phyloP scores from a whole-genome alignment of 345 rosid genomes.

The Euphorbia lathyris region DNA sequence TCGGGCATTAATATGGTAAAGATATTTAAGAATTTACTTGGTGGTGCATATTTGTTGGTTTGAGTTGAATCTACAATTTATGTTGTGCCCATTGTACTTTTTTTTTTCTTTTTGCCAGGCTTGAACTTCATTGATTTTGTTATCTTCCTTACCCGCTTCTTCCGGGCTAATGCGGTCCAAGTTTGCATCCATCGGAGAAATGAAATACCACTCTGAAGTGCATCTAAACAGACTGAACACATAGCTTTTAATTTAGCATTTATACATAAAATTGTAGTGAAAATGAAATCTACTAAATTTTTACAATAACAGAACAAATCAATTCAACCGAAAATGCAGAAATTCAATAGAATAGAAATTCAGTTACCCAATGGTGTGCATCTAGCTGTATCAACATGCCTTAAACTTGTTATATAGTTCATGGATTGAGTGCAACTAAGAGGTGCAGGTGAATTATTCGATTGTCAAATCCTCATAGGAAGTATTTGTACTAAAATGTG shows the following conservation, averaged over 20 bases:
- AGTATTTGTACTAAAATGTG: too few relatives aligned
- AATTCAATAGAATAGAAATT: too few relatives aligned
- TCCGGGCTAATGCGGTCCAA: constrained; percentile 51
- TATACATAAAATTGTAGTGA: constrained; percentile 37
- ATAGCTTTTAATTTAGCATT: constrained; percentile 48
- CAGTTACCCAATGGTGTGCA: too few relatives aligned
- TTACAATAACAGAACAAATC: too few relatives aligned
- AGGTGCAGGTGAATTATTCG: too few relatives aligned
- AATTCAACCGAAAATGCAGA: too few relatives aligned
- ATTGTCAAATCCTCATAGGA: too few relatives aligned
- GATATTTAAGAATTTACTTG: neutral
- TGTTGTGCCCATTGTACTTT: neutral
- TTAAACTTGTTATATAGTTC: too few relatives aligned
- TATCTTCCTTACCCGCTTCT: constrained; percentile 52
- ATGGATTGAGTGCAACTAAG: too few relatives aligned
- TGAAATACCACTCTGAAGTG: constrained; percentile 24
- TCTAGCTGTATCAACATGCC: too few relatives aligned
- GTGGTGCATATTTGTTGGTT: neutral
- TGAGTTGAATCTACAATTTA: neutral
- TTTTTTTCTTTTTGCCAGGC: constrained; percentile 49
- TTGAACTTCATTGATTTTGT: constrained; percentile 80
- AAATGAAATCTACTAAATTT: constrained; percentile 51
- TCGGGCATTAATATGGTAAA: neutral
- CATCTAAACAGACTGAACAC: constrained; percentile 38
- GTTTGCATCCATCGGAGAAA: constrained; percentile 25